Base-by-base conservation (phyloP, 2,329 filamentous ascomycete species). In the Karstenula rhodostoma region DNA sequence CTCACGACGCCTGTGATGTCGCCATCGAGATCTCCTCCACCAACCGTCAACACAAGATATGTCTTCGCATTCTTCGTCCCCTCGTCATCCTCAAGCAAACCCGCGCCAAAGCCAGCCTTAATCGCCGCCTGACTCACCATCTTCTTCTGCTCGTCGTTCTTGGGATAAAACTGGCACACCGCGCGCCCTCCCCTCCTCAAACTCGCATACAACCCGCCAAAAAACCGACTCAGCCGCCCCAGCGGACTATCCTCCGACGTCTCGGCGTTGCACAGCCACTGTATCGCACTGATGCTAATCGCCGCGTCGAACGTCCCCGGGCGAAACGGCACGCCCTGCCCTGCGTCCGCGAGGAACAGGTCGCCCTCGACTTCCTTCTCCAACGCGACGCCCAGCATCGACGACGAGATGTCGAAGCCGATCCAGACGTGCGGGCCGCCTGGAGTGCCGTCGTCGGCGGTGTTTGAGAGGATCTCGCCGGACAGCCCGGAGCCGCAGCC, bases 251-350 rank as follows among this genome's bases (percentile, higher is more conserved):
- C 94, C 52, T 96, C 93, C 73, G 88, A 92, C 61, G 87, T 91
- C 78, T 98, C 95, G 43, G 94, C 95, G 78, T 97, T 98, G 79
- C 95, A 99, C 32, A 99, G 84, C 95, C 95, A 99, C 79, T 99
- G 95, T n/a, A 99, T 91, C 0, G 95, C 95, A 68, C 89, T 93
- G 75, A 99, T 98, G 73, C 89, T 93, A 70, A 99, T 93, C 23
- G 95, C 95, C 0, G 94, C 95, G 76, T 99, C 95, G 74, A 99
- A 99, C 0, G 90, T 88, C 33, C 95, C 95, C 0, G 95, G 87
- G 17, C 95, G 89, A 77, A 99, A 99, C 0, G 95, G 95, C 0
- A 99, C 88, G 1, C 95, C 95, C 74, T 99, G 95, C 0, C 95
- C 95, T 53, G 97, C 96, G 73, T 99, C 95, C 3, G 93, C 92